A percentile compares a stretch with the other conserved stretches of the same genome.
Evolutionary conservation across 2,329 filamentous ascomycete species (phyloP).

Genomic region (Tolypocladium nubicola): DNA sequence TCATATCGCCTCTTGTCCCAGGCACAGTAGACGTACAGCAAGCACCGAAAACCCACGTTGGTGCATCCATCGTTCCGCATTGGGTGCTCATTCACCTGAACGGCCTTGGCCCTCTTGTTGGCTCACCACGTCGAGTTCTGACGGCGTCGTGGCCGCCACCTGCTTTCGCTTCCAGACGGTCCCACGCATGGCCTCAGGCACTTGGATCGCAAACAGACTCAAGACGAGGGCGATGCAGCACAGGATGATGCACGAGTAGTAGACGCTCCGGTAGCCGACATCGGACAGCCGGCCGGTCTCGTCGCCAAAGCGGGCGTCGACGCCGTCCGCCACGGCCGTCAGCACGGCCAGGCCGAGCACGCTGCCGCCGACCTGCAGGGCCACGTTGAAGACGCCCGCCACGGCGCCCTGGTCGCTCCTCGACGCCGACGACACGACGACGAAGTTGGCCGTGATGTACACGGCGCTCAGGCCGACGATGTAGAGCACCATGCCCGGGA

Average conservation of each 20-base stretch:
- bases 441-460: slow-evolving; percentile 1
- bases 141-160: not conserved
- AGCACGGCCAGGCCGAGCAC: not conserved
- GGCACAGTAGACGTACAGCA: too few relatives aligned
- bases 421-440: not conserved
- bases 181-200: slow-evolving; percentile 1
- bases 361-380: slow-evolving; percentile 1
- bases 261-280: slow-evolving; percentile 1
- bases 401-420: slow-evolving; percentile 1
- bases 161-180: not conserved
- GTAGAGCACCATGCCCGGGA: not conserved
- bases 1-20: too few relatives aligned
- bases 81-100: too few relatives aligned
- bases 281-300: not conserved
- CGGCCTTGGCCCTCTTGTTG: not conserved
- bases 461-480: not conserved
- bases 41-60: too few relatives aligned
- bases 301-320: not conserved
- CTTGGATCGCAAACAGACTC: not conserved
- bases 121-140: not conserved
- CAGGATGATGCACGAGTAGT: slow-evolving; percentile 1
- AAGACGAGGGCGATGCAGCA: not conserved
- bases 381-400: slow-evolving; percentile 1
- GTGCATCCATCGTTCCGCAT: not conserved
- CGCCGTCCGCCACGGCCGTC: slow-evolving; percentile 1